A percentile compares a stretch with the other conserved stretches of the same genome.
Conservation (phyloP, 1,139 yeast genomes). For the Starmera stellimalicola region DNA sequence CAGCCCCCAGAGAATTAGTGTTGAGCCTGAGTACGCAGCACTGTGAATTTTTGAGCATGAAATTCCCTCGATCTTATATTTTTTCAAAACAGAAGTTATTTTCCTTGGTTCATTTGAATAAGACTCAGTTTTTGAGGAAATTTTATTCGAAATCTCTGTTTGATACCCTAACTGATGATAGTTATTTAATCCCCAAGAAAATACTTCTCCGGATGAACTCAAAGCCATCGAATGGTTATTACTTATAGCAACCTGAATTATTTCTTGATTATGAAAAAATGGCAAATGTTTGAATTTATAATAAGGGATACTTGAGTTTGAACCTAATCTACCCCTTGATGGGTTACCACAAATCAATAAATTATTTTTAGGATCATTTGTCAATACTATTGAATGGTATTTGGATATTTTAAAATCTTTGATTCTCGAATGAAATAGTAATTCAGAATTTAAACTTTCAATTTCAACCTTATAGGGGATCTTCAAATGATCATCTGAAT, state of each 20-base stretch:
- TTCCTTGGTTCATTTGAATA: conserved; percentile 34
- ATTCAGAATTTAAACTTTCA: conserved; percentile 19
- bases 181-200: conserved; percentile 72
- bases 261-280: conserved; percentile 24
- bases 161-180: conserved; percentile 57
- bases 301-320: conserved; percentile 26
- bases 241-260: conserved; percentile 42
- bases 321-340: conserved; percentile 65
- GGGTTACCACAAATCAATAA: conserved; percentile 60
- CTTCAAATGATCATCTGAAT: conserved; percentile 42
- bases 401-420: conserved; percentile 37
- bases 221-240: conserved; percentile 59
- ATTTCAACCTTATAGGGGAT: conserved; percentile 24
- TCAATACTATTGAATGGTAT: conserved; percentile 54
- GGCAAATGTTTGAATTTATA: conserved; percentile 31
- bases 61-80: conserved; percentile 37
- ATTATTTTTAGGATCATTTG: conserved; percentile 37
- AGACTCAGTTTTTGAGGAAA: conserved; percentile 15
- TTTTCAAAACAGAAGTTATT: conserved; percentile 36
- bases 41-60: conserved; percentile 66
- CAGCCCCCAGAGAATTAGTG: conserved; percentile 67
- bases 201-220: conserved; percentile 43
- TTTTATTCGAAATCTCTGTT: conserved; percentile 25
- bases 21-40: conserved; percentile 45
- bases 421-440: conserved; percentile 33